Evolutionary conservation across 139 green algal species (phyloP).

Genomic region (Chlamydomonas asymmetrica): DNA sequence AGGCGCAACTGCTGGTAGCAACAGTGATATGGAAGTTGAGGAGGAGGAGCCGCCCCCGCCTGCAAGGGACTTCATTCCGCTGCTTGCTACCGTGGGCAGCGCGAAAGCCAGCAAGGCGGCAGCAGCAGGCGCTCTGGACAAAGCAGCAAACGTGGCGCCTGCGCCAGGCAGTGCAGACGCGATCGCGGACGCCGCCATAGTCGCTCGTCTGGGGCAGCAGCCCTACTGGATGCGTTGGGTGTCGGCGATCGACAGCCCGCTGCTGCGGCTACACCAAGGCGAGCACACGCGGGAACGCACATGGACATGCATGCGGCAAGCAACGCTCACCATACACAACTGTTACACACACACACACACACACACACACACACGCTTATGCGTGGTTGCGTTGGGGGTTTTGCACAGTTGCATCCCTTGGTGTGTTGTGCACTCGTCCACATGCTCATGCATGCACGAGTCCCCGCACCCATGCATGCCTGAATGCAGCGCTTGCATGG

Average conservation of each 20-base stretch:
- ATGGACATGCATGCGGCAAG: neutral
- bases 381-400: too few relatives aligned
- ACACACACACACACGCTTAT: neutral
- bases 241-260: conserved; percentile 31
- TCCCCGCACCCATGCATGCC: neutral
- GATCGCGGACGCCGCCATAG: conserved; percentile 15
- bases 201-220: conserved; percentile 8
- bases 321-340: neutral
- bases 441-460: neutral
- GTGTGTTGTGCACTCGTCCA: too few relatives aligned
- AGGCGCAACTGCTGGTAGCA: neutral
- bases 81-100: neutral
- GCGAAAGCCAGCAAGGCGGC: neutral
- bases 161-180: conserved; percentile 12
- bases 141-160: neutral
- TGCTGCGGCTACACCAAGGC: conserved; percentile 45
- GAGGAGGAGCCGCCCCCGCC: neutral
- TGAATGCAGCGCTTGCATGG: neutral
- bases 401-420: too few relatives aligned
- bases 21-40: neutral
- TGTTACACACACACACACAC: neutral
- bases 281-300: neutral
- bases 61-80: conserved; percentile 14
- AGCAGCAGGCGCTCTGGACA: neutral
- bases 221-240: conserved; percentile 43